Percentiles rank a stretch among this genome's conserved stretches.
phyloP scores from a whole-genome alignment of 257 asterid species.

The Avicennia marina region DNA sequence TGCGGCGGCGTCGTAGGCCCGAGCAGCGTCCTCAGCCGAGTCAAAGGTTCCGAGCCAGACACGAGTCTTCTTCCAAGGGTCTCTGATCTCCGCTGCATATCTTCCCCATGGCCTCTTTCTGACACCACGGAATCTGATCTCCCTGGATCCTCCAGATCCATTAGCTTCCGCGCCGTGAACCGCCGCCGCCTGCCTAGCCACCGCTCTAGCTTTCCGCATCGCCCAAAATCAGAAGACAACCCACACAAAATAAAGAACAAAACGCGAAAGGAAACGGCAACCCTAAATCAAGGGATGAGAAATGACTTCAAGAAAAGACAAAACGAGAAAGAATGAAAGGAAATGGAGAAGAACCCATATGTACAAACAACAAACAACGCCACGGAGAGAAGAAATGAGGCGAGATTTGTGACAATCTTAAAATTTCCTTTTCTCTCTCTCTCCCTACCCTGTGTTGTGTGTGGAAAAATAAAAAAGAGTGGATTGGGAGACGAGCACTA shows the following conservation, averaged over 20 bases:
- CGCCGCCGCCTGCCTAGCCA: conserved; percentile 28
- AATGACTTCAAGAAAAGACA: no score
- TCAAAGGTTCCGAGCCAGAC: conserved; percentile 60
- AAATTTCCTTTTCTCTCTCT: conserved; percentile 14
- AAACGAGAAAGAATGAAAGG: not conserved
- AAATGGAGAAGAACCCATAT: conserved; percentile 14
- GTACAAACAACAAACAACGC: conserved; percentile 27
- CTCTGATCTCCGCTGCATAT: conserved; percentile 50
- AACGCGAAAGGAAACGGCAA: no score
- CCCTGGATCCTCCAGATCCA: conserved; percentile 41
- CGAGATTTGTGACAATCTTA: conserved; percentile 6
- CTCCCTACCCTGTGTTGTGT: conserved; percentile 30
- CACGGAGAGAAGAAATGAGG: conserved; percentile 21
- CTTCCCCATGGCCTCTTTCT: conserved; percentile 55
- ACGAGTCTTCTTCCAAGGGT: conserved; percentile 48
- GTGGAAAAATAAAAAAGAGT: conserved; percentile 17
- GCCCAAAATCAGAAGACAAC: conserved; percentile 14
- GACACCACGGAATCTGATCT: conserved; percentile 44
- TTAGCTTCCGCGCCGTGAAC: conserved; percentile 18
- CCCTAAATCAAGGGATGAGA: no score
- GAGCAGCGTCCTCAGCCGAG: conserved; percentile 53
- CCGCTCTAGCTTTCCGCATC: conserved; percentile 40
- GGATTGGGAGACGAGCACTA: no score
- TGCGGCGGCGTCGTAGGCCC: conserved; percentile 50
- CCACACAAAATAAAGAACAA: not conserved